Evolutionary conservation across 768 basidiomycete species (phyloP), one percentile per base, ranked within the genome.

Genomic region (Trametes punicea): DNA sequence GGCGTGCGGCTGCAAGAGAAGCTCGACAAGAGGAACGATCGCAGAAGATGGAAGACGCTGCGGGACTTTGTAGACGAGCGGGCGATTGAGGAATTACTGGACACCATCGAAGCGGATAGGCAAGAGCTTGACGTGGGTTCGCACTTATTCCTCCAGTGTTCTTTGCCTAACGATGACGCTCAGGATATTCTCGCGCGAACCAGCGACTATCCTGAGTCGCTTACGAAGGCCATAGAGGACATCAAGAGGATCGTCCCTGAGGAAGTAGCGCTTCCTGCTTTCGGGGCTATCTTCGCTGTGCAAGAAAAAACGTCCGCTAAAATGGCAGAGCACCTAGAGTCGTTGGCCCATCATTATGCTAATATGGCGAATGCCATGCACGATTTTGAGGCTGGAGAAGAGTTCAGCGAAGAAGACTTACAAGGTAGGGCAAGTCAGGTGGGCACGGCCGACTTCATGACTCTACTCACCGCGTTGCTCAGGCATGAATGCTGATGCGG

Each of bases 1-100:
- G 48, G 49, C 25, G 61, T 53, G 2, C 62, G 60, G 27, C 57
- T 62, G 53, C 33, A 44, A 13, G 52, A 59, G 52, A 54, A 40
- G 52, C 48, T 29, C 27, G 39, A 30, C 42, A 51, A 34, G 25
- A 33, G 36, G 20, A 65, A 64, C 23, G 84, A 86, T 62, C 74
- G 83, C 55, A 76, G 74, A 36, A 76, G 73, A 29, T 92, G 90
- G 90, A 93, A 90, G 75, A 88, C 87, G 0, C 66, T 93, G 30
- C 80, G 91, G 30, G 90, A 93, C 66, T 93, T 93, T 68, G 88
- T 92, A 31, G 88, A 92, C 62, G 91, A 93, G 62, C 78, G 83
- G 27, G 87, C 83, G 6, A 84, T 93, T 33, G 91, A 93, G 50
- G 87, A 89, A 59, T 77, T 83, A 18, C 66, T 87, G 42, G 91